phyloP scores from a whole-genome alignment of 768 basidiomycete species.

The Podaxis sp. region DNA sequence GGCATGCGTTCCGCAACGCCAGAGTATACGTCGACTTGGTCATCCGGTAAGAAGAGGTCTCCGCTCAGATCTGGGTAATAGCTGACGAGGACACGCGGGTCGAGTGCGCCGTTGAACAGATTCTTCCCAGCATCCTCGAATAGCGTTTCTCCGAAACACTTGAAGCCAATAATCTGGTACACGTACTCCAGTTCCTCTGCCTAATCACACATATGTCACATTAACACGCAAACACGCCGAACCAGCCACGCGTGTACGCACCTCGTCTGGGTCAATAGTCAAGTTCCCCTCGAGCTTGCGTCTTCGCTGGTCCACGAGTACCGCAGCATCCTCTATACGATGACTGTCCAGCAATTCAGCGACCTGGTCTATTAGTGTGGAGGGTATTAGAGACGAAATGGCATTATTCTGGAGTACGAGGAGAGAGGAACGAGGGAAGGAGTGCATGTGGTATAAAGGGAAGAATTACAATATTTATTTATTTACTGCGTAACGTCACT shows the following conservation, averaged over 20 bases:
- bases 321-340: conserved; percentile 61
- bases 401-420: conserved; percentile 63
- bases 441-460: conserved; percentile 3
- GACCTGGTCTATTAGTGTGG: conserved; percentile 71
- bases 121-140: conserved; percentile 83
- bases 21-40: conserved; percentile 68
- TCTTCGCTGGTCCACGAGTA: conserved; percentile 59
- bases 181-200: conserved; percentile 75
- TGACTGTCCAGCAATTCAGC: conserved; percentile 68
- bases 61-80: conserved; percentile 80
- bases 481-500: not conserved
- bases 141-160: conserved; percentile 73
- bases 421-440: conserved; percentile 67
- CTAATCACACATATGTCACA: conserved; percentile 25
- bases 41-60: conserved; percentile 50
- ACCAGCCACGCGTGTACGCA: conserved; percentile 22
- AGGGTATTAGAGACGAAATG: conserved; percentile 65
- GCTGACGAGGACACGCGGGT: conserved; percentile 79
- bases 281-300: conserved; percentile 54
- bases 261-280: conserved; percentile 58
- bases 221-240: not conserved
- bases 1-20: conserved; percentile 77
- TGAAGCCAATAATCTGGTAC: conserved; percentile 81
- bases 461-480: conserved; percentile 3
- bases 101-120: conserved; percentile 77